Conservation (phyloP, 805 yeast genomes). For the Ogataea methanolica region DNA sequence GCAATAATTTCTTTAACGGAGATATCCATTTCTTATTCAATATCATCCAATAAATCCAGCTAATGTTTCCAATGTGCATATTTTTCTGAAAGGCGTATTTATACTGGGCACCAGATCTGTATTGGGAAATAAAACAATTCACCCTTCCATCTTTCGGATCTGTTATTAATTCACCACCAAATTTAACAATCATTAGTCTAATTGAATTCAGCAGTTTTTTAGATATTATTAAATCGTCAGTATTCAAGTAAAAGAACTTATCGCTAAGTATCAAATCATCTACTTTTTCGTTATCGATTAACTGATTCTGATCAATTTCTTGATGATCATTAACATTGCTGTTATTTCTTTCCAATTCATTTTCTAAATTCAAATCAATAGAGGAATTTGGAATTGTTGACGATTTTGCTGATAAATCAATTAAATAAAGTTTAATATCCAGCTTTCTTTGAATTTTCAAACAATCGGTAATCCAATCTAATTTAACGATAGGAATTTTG, state of each 20-base stretch:
- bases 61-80: slow-evolving; percentile 55
- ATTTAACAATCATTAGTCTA: slow-evolving; percentile 33
- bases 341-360: slow-evolving; percentile 6
- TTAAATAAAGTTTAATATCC: slow-evolving; percentile 49
- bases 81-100: slow-evolving; percentile 37
- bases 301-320: background rate
- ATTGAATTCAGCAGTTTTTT: too few species aligned
- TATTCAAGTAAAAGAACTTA: too few species aligned
- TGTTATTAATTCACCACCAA: slow-evolving; percentile 48
- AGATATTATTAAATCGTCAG: too few species aligned
- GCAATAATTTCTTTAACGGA: slow-evolving; percentile 52
- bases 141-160: slow-evolving; percentile 18
- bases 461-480: slow-evolving; percentile 78
- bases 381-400: slow-evolving; percentile 9
- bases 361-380: slow-evolving; percentile 1
- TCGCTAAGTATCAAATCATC: too few species aligned
- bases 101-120: slow-evolving; percentile 55
- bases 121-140: slow-evolving; percentile 57
- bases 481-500: slow-evolving; percentile 58
- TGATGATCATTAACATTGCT: background rate
- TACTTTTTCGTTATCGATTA: too few species aligned
- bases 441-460: slow-evolving; percentile 46
- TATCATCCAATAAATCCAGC: slow-evolving; percentile 73
- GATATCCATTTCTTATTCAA: slow-evolving; percentile 48
- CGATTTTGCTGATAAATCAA: slow-evolving; percentile 27